Percentiles rank a stretch among this genome's conserved stretches.
phyloP scores from a whole-genome alignment of 768 basidiomycete species.

The Tephrocybe sp. region DNA sequence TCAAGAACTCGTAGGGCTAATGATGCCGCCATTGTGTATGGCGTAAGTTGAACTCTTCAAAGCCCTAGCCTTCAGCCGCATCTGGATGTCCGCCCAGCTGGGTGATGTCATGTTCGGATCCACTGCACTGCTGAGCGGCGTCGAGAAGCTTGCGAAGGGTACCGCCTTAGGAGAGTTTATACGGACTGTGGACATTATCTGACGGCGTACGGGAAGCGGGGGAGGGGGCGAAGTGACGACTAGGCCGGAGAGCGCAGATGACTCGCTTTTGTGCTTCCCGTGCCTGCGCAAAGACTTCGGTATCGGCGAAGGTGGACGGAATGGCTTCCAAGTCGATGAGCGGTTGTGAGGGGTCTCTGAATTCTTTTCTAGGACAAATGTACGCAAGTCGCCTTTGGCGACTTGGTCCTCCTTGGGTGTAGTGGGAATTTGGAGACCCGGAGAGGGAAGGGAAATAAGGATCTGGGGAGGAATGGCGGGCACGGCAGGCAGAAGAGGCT shows the following conservation, averaged over 20 bases:
- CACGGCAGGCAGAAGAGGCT: constrained; percentile 4
- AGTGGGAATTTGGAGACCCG: constrained; percentile 8
- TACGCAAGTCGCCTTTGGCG: background rate
- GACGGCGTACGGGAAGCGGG: constrained; percentile 9
- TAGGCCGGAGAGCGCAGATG: background rate
- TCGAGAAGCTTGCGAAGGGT: constrained; percentile 8
- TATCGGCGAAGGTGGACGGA: constrained; percentile 19
- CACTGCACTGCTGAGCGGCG: background rate
- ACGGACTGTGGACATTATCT: background rate
- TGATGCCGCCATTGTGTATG: constrained; percentile 16
- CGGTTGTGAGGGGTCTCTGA: background rate
- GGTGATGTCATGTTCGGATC: background rate
- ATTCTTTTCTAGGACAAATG: background rate
- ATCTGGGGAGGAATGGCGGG: constrained; percentile 13
- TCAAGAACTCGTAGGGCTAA: constrained; percentile 15
- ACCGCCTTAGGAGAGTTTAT: background rate
- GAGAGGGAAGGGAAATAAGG: constrained; percentile 12
- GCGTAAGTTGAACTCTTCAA: constrained; percentile 17
- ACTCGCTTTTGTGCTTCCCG: constrained; percentile 7
- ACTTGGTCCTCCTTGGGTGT: background rate
- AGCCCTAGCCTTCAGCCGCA: constrained; percentile 17
- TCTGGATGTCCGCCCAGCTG: constrained; percentile 9
- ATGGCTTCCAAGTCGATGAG: constrained; percentile 17
- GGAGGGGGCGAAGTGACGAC: constrained; percentile 5
- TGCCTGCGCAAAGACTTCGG: constrained; percentile 8